Evolutionary conservation across 2,329 filamentous ascomycete genomes (phyloP).

Genomic region (Neonectria magnoliae): DNA sequence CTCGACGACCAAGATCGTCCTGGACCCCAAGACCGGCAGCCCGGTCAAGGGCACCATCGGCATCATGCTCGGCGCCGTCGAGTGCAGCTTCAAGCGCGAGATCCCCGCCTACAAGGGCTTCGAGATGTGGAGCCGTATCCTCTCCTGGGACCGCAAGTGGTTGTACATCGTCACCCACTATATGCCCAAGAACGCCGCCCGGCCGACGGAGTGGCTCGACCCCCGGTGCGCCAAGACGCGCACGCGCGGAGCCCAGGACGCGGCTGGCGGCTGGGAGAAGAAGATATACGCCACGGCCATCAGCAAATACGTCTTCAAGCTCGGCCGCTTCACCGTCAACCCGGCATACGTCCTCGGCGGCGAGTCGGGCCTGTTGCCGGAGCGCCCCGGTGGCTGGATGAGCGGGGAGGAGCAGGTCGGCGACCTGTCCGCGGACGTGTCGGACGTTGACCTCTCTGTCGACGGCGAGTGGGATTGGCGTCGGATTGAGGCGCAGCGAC

Average conservation of each 20-base stretch:
- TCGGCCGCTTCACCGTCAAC: constrained; percentile 83
- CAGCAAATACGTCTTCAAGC: constrained; percentile 85
- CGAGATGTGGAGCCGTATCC: constrained; percentile 77
- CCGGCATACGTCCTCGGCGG: constrained; percentile 79
- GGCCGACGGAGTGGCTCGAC: constrained; percentile 64
- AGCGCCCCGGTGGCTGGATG: constrained; percentile 73
- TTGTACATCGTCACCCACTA: constrained; percentile 80
- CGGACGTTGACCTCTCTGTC: constrained; percentile 47
- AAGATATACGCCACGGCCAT: constrained; percentile 77
- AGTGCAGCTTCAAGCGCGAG: constrained; percentile 78
- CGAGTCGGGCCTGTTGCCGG: constrained; percentile 75
- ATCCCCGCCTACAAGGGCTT: constrained; percentile 75
- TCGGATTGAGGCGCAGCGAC: constrained; percentile 63
- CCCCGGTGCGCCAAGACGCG: constrained; percentile 54
- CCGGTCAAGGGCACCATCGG: constrained; percentile 64
- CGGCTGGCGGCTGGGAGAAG: constrained; percentile 62
- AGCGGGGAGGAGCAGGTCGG: constrained; percentile 56
- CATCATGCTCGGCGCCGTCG: constrained; percentile 77
- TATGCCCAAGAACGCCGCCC: constrained; percentile 68
- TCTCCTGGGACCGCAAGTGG: constrained; percentile 86
- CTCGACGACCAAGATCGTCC: constrained; percentile 59
- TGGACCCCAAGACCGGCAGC: constrained; percentile 57
- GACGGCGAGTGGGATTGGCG: constrained; percentile 66
- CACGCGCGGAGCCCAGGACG: constrained; percentile 51
- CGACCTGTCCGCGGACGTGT: constrained; percentile 50